Evolutionary conservation across 305 asterid genomes (phyloP).

Genomic region (Stenogyne calaminthoides): DNA sequence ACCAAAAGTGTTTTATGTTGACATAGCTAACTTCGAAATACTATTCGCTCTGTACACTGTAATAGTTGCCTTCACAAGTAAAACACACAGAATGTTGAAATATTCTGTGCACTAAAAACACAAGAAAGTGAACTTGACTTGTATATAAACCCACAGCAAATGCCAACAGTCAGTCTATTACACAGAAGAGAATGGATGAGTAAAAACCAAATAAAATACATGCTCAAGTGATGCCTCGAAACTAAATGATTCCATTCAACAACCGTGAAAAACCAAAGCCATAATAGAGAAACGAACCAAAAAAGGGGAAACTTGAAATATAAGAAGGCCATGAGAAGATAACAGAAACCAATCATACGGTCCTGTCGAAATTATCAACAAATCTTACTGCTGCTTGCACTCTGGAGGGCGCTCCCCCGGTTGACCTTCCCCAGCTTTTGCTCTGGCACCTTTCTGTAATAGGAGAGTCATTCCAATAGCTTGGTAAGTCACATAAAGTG

Average conservation of each 20-base stretch:
- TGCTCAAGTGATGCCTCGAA: constrained; percentile 22
- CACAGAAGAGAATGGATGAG: constrained; percentile 20
- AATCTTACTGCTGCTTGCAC: constrained; percentile 54
- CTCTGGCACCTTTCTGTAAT: constrained; percentile 37
- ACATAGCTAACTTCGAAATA: background rate
- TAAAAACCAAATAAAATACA: constrained; percentile 24
- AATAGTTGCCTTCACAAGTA: background rate
- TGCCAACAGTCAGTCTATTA: constrained; percentile 1
- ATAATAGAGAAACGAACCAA: constrained; percentile 7
- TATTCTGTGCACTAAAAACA: background rate
- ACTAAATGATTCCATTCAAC: constrained; percentile 27
- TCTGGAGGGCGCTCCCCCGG: constrained; percentile 49
- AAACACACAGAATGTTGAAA: background rate
- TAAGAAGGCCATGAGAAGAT: constrained; percentile 4
- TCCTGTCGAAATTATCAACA: background rate
- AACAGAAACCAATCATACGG: background rate
- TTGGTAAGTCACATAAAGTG: background rate
- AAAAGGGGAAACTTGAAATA: background rate
- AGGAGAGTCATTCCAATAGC: constrained; percentile 5
- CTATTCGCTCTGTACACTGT: background rate
- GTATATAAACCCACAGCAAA: constrained; percentile 29
- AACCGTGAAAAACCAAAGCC: constrained; percentile 17
- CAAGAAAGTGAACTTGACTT: constrained; percentile 16
- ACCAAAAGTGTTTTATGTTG: background rate
- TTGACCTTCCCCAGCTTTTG: constrained; percentile 40